Evolutionary conservation across 2,329 filamentous ascomycete species (phyloP).

Genomic region (Ploettnerulaceae sp.): DNA sequence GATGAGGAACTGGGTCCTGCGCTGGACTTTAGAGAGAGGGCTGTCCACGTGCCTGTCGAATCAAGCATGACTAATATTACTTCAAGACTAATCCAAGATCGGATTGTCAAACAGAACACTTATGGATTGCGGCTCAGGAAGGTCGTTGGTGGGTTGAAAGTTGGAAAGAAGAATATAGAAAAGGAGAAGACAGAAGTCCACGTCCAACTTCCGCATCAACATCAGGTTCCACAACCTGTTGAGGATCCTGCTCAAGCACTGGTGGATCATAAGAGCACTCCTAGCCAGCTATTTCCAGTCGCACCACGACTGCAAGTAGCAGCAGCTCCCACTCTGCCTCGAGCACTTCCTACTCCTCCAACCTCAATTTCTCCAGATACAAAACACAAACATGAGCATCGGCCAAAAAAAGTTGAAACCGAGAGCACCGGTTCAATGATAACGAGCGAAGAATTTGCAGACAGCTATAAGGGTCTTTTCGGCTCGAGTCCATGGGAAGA

Average conservation of each 20-base stretch:
- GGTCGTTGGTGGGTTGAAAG: background rate
- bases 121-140: too few species aligned
- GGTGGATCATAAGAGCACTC: too few species aligned
- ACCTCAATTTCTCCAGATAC: background rate
- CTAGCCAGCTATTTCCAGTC: too few species aligned
- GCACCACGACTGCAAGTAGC: too few species aligned
- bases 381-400: too few species aligned
- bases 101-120: background rate
- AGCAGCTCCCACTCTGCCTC: too few species aligned
- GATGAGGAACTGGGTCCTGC: background rate
- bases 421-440: too few species aligned
- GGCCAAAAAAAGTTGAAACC: too few species aligned
- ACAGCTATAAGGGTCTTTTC: slow-evolving; percentile 4
- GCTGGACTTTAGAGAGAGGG: slow-evolving; percentile 1
- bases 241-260: background rate
- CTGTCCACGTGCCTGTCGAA: background rate
- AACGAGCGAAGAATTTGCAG: slow-evolving; percentile 6
- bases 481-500: slow-evolving; percentile 2
- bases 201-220: too few species aligned
- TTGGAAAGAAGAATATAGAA: background rate
- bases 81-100: background rate
- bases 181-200: background rate
- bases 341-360: background rate
- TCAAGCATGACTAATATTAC: background rate
- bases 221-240: too few species aligned